phyloP scores from a whole-genome alignment of 768 basidiomycete genomes.

The Lactarius trivialis region DNA sequence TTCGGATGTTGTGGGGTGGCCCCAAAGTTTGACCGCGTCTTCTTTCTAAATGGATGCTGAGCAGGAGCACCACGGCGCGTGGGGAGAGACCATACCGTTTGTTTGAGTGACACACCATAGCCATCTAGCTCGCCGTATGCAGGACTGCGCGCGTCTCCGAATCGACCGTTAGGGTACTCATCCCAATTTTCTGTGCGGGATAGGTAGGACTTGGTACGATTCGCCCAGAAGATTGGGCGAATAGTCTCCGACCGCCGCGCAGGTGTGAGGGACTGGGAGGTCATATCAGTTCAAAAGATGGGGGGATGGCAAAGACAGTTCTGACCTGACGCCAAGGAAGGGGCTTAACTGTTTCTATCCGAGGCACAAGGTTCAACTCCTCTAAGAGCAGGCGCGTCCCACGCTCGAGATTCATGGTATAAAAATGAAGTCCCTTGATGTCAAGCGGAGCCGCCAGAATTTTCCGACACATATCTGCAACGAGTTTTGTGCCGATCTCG shows the following conservation, averaged over 20 bases:
- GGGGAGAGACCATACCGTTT: constrained; percentile 49
- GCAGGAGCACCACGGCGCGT: background rate
- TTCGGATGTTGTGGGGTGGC: constrained; percentile 55
- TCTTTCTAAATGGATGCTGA: constrained; percentile 51
- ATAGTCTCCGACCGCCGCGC: constrained; percentile 87
- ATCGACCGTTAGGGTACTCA: constrained; percentile 98
- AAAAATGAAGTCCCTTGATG: constrained; percentile 88
- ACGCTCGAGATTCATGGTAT: constrained; percentile 96
- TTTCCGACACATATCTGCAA: constrained; percentile 87
- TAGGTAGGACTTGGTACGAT: constrained; percentile 90
- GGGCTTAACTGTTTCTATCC: constrained; percentile 88
- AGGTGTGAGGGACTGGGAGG: constrained; percentile 76
- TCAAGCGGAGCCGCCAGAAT: constrained; percentile 77
- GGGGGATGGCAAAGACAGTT: constrained; percentile 21
- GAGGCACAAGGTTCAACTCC: constrained; percentile 82
- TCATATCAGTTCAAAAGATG: constrained; percentile 17
- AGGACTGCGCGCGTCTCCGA: constrained; percentile 94
- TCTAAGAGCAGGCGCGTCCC: constrained; percentile 93
- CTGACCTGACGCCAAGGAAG: constrained; percentile 92
- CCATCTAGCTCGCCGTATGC: constrained; percentile 98
- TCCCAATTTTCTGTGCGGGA: constrained; percentile 99
- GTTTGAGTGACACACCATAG: constrained; percentile 89
- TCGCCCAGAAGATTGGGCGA: constrained; percentile 99
- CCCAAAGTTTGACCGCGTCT: constrained; percentile 85
- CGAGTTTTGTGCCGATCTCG: constrained; percentile 87